phyloP scores from a whole-genome alignment of 2,329 filamentous ascomycete species.

The Colletotrichum spinosum region DNA sequence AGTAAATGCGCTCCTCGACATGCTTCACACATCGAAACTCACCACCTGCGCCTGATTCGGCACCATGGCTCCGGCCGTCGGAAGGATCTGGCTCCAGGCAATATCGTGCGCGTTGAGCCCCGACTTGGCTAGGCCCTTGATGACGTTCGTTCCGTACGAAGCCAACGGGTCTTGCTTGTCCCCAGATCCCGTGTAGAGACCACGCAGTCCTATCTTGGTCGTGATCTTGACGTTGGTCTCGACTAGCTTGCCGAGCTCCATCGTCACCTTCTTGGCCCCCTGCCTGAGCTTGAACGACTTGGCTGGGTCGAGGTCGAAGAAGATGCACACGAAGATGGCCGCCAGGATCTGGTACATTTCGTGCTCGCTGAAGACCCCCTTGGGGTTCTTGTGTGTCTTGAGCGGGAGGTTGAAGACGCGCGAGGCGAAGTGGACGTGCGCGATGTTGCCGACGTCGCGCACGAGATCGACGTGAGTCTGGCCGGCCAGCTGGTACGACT shows the following conservation, averaged over 20 bases:
- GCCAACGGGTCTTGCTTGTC: slow-evolving; percentile 67
- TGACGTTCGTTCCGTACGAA: slow-evolving; percentile 73
- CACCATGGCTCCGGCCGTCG: slow-evolving; percentile 74
- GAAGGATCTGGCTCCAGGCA: slow-evolving; percentile 77
- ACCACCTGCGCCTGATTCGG: slow-evolving; percentile 78
- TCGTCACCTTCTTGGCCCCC: slow-evolving; percentile 66
- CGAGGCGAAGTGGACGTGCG: slow-evolving; percentile 72
- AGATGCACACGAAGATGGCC: slow-evolving; percentile 73
- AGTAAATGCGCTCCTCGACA: slow-evolving; percentile 20
- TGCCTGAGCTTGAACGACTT: slow-evolving; percentile 74
- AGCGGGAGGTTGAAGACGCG: slow-evolving; percentile 74
- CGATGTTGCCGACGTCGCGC: slow-evolving; percentile 76
- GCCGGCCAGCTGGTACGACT: slow-evolving; percentile 70
- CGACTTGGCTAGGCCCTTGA: slow-evolving; percentile 72
- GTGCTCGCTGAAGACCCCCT: slow-evolving; percentile 66
- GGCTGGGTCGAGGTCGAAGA: slow-evolving; percentile 73
- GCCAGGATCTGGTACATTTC: slow-evolving; percentile 73
- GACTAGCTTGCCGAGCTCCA: slow-evolving; percentile 70
- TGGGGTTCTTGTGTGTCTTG: slow-evolving; percentile 70
- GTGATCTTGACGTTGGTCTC: slow-evolving; percentile 74
- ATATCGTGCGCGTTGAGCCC: slow-evolving; percentile 74
- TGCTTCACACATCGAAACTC: slow-evolving; percentile 43
- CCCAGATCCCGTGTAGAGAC: slow-evolving; percentile 63
- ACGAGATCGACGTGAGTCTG: slow-evolving; percentile 74
- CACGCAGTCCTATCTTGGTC: slow-evolving; percentile 57